Base-by-base conservation (phyloP, 345 rosid genomes). In the Zanthoxylum bungeanum region DNA sequence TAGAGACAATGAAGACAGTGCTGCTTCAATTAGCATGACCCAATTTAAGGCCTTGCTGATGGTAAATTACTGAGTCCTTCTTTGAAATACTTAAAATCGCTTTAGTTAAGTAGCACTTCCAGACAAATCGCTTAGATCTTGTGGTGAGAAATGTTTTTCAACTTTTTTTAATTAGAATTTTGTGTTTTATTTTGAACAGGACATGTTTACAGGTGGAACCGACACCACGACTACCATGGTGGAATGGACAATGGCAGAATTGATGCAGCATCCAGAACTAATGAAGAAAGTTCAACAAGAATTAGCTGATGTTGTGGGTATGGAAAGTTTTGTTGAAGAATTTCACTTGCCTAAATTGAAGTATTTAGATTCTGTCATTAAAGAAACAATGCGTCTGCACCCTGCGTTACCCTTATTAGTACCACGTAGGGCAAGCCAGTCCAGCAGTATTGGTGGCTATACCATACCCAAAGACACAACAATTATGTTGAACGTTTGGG, bases 1-100 rank as follows among this genome's bases (percentile, higher is more conserved):
- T 10, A 63, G 5, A 62, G 75, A 72, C 21, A 16, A 64, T 17
- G 68, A 57, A 25, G 80, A 69, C 22, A 28, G 46, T 3, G 75
- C 44, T 27, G 27, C 42, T 1, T 74, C 82, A 4, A 58, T 79
- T 9, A 63, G 76, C 6, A 53, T 3, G 16, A 37, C 31, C 37
- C 75, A 81, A 19, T 25, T 86, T 65, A 83, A 86, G 76, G 83
- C 77, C 52, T 9, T 80, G 64, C 39, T 86, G 8, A 9, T 63
- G 79, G 90, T 84, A 81, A 25, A 33, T 3, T 25, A 44, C n/a
- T n/a, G n/a, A n/a, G n/a, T n/a, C n/a, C n/a, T n/a, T n/a, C n/a
- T n/a, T n/a, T n/a, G n/a, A n/a, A n/a, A n/a, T n/a, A n/a, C n/a
- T n/a, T n/a, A n/a, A n/a, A n/a, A n/a, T n/a, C n/a, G n/a, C n/a